Conservation (phyloP, 2,329 filamentous ascomycete genomes). For the Parastagonospora avenae region DNA sequence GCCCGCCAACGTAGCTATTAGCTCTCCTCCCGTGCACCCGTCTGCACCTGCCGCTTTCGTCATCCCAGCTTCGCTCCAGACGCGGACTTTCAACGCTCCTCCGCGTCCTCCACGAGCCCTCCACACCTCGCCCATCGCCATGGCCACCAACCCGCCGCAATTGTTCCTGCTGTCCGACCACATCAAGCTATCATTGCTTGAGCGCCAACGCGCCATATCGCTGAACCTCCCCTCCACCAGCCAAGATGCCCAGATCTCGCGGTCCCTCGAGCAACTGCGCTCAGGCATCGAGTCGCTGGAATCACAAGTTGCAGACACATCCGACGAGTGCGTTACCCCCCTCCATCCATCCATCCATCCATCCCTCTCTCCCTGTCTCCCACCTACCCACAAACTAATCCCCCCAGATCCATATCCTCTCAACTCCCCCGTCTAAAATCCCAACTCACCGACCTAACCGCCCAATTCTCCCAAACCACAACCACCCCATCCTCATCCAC, state of each 20-base stretch:
- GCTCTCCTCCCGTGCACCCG: no score
- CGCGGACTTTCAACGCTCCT: slow-evolving; percentile 1
- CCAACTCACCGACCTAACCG: slow-evolving; percentile 76
- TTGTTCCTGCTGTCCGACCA: slow-evolving; percentile 94
- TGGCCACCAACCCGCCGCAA: slow-evolving; percentile 65
- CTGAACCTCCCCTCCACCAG: slow-evolving; percentile 78
- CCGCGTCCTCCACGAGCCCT: slow-evolving; percentile 4
- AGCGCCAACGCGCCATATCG: slow-evolving; percentile 83
- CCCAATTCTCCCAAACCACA: slow-evolving; percentile 72
- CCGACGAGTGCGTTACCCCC: slow-evolving; percentile 57
- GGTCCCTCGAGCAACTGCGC: slow-evolving; percentile 84
- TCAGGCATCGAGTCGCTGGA: slow-evolving; percentile 77
- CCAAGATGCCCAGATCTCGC: slow-evolving; percentile 86
- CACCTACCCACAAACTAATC: slow-evolving; percentile 3
- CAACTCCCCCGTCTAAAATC: slow-evolving; percentile 71
- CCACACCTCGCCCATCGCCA: slow-evolving; percentile 17
- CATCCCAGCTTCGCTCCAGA: slow-evolving; percentile 1
- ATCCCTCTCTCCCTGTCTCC: not conserved
- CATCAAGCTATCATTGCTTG: slow-evolving; percentile 92
- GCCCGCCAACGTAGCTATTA: no score
- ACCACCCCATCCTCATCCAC: slow-evolving; percentile 52
- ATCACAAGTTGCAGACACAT: slow-evolving; percentile 63
- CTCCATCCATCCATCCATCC: not conserved
- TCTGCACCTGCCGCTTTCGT: slow-evolving; percentile 6
- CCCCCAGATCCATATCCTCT: slow-evolving; percentile 48